Base-by-base conservation (phyloP, 2,329 filamentous ascomycete genomes). In the Talaromyces sp. region DNA sequence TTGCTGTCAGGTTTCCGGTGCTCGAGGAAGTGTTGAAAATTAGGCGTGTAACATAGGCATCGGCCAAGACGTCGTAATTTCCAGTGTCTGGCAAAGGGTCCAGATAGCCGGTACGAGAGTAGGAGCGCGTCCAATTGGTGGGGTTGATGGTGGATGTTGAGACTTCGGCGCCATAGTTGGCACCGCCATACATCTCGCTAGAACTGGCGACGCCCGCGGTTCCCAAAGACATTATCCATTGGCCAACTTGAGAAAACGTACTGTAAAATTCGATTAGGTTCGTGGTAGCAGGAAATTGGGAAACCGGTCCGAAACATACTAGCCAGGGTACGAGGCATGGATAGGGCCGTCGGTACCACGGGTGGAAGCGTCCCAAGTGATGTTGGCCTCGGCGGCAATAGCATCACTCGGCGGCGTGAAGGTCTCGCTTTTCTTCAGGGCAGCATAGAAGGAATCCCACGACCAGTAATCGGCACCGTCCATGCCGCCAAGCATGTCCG, bases 131-230 rank as follows among this genome's bases (percentile, higher is more conserved):
- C 71, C 72, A 73, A 56, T 73, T 74, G 32, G 64, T 61, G 3
- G 71, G 72, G 52, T 74, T 73, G 64, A 73, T 73, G 53, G 61
- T 65, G 10, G 71, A 73, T 1, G 70, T 73, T 21, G 72, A 67
- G n/a, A 74, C 67, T 24, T 72, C 71, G 7, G 68, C 66, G 24
- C 71, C 72, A 64, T 66, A 69, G 31, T 64, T 69, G 10, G 71
- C 56, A 29, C 72, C 72, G 7, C 69, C 67, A 41, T 74, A 74
- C 64, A 72, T 68, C 38, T 71, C 65, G 1, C 59, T 59, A 0
- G 70, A 71, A 21, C 62, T 61, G 9, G 63, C 63, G 56, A 74
- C 64, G 11, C 70, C 71, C 29, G 67, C 65, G 17, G 54, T 68
- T 11, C 65, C 61, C 19, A 68, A 43, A 6, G 69, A 62, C 35